phyloP scores from a whole-genome alignment of 768 basidiomycete genomes.

The Roridomyces roridus region DNA sequence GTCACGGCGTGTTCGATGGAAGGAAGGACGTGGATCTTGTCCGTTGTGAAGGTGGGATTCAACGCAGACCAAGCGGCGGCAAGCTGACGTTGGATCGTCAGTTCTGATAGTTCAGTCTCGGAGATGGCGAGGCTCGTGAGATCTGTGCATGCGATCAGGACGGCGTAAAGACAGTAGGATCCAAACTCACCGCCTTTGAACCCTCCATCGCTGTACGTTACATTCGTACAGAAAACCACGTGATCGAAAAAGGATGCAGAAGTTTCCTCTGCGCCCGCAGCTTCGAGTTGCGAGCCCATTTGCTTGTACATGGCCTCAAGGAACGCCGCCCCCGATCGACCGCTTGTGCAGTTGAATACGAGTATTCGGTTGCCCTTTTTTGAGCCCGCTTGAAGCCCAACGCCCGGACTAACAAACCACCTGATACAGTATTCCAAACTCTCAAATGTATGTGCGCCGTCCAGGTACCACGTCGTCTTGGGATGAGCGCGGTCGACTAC shows the following conservation, averaged over 20 bases:
- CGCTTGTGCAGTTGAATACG: constrained; percentile 95
- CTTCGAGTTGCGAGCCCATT: constrained; percentile 52
- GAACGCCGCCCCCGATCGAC: constrained; percentile 81
- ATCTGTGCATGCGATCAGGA: constrained; percentile 66
- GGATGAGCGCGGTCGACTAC: constrained; percentile 64
- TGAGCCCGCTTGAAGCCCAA: constrained; percentile 47
- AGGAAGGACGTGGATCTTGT: constrained; percentile 77
- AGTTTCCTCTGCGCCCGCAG: constrained; percentile 43
- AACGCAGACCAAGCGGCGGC: constrained; percentile 74
- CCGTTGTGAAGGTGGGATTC: constrained; percentile 62
- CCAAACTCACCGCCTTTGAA: constrained; percentile 82
- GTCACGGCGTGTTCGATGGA: constrained; percentile 91
- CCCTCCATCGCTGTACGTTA: constrained; percentile 88
- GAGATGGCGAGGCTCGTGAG: constrained; percentile 73
- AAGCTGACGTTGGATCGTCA: constrained; percentile 81
- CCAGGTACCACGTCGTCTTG: constrained; percentile 83
- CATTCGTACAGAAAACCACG: constrained; percentile 95
- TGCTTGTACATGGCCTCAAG: constrained; percentile 63
- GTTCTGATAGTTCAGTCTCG: constrained; percentile 62
- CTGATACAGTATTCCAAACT: constrained; percentile 86
- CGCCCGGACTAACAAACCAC: constrained; percentile 80
- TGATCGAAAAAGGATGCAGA: constrained; percentile 70
- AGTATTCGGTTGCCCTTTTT: constrained; percentile 58
- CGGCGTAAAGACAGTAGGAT: too few relatives aligned
- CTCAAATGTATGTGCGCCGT: constrained; percentile 95